Percentiles rank a stretch among this genome's conserved stretches.
phyloP scores from a whole-genome alignment of 2,329 filamentous ascomycete genomes.

The Xylariales sp. region DNA sequence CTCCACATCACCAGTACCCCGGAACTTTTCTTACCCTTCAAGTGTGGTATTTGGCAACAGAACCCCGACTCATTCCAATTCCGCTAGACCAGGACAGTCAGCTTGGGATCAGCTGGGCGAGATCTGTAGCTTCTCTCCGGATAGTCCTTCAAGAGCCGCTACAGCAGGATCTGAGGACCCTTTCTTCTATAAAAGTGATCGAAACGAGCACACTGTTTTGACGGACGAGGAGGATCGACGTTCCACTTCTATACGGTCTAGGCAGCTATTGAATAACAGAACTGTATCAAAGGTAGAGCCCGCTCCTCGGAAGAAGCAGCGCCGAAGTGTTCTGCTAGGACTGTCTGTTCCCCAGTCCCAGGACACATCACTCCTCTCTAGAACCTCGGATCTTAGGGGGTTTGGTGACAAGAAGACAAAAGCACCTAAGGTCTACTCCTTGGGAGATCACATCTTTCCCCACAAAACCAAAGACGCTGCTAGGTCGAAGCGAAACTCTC shows the following conservation, averaged over 20 bases:
- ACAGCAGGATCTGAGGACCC: slow-evolving; percentile 19
- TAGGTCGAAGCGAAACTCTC: slow-evolving; percentile 22
- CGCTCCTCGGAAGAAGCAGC: slow-evolving; percentile 19
- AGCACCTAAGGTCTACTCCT: slow-evolving; percentile 13
- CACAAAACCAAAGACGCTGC: slow-evolving; percentile 16
- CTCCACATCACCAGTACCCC: slow-evolving; percentile 15
- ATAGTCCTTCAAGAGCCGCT: slow-evolving; percentile 13
- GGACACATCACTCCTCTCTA: slow-evolving; percentile 18
- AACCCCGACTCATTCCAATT: slow-evolving; percentile 7
- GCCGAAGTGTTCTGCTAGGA: slow-evolving; percentile 19
- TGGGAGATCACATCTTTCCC: slow-evolving; percentile 17
- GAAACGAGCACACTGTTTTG: slow-evolving; percentile 7
- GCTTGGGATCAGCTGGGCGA: slow-evolving; percentile 25
- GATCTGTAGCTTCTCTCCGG: slow-evolving; percentile 23
- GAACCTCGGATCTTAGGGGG: slow-evolving; percentile 17
- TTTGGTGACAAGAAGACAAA: slow-evolving; percentile 12
- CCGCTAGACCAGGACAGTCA: slow-evolving; percentile 11
- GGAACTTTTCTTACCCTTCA: slow-evolving; percentile 29
- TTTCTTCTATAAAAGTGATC: slow-evolving; percentile 17
- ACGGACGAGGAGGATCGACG: slow-evolving; percentile 11
- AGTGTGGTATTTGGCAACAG: slow-evolving; percentile 13
- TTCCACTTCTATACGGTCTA: slow-evolving; percentile 6
- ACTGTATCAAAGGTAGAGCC: slow-evolving; percentile 12
- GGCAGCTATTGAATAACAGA: slow-evolving; percentile 8
- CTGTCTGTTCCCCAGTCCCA: slow-evolving; percentile 17